Conservation (phyloP, 2,329 filamentous ascomycete species). For the Neurospora crassa region DNA sequence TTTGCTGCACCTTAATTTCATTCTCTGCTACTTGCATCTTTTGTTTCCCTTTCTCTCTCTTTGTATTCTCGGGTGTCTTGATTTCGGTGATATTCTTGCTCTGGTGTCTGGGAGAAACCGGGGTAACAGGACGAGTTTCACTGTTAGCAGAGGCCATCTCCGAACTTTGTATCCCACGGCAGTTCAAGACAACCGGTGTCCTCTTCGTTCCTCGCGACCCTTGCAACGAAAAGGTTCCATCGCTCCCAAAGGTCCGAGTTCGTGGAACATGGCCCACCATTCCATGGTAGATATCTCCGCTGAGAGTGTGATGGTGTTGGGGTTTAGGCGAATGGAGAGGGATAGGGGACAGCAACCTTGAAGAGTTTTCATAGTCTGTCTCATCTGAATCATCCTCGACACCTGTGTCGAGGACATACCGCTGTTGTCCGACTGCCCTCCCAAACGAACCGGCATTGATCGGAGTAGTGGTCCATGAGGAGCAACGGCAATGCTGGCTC, state of each 20-base stretch:
- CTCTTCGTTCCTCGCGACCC: neutral
- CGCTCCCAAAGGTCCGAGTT: neutral
- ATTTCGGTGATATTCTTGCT: neutral
- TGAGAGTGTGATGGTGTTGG: neutral
- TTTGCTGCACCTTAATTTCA: neutral
- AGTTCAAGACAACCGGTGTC: neutral
- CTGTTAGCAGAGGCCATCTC: neutral
- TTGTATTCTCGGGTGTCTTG: neutral
- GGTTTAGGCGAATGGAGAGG: neutral
- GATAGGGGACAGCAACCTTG: neutral
- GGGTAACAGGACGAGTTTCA: neutral
- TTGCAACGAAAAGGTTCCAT: neutral
- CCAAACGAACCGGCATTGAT: neutral
- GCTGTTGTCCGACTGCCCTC: neutral
- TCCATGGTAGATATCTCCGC: neutral
- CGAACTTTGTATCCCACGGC: neutral
- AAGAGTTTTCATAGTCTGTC: neutral
- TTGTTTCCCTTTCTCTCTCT: neutral
- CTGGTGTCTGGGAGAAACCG: neutral
- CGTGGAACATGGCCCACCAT: neutral
- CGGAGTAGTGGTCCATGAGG: neutral
- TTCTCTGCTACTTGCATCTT: neutral
- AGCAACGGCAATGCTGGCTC: neutral
- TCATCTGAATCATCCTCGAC: neutral
- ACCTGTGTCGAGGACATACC: neutral